These are phyloP conservation scores for Solanum verrucosum DNA, from an alignment of 257 asterid genomes.

Conservation along the genomic window DNA sequence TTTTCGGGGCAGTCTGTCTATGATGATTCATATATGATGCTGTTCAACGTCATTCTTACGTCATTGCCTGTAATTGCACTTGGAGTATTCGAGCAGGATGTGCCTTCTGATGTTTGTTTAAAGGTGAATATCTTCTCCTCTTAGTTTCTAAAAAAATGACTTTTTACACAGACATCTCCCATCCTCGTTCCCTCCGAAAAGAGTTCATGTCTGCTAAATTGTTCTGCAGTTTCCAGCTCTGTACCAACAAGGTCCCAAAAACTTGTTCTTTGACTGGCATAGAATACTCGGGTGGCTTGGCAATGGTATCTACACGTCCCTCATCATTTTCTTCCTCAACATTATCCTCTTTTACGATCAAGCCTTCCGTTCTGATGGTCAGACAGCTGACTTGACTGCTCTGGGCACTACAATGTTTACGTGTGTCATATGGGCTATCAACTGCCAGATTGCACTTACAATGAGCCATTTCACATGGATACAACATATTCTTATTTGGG, in stretches of 20 bases:
- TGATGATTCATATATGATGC: slow-evolving; percentile 88
- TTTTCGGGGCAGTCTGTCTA: slow-evolving; percentile 92
- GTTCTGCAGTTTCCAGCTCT: slow-evolving; percentile 83
- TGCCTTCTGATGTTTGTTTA: slow-evolving; percentile 88
- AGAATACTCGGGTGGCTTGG: slow-evolving; percentile 93
- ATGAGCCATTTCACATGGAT: slow-evolving; percentile 99
- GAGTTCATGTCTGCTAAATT: neutral
- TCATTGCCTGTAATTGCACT: slow-evolving; percentile 96
- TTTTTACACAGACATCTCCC: neutral
- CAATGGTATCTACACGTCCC: slow-evolving; percentile 73
- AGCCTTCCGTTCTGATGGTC: slow-evolving; percentile 80
- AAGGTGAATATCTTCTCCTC: slow-evolving; percentile 40
- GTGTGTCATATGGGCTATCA: slow-evolving; percentile 79
- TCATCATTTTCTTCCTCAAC: slow-evolving; percentile 65
- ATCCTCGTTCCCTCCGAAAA: neutral
- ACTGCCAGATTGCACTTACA: slow-evolving; percentile 72
- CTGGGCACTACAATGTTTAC: slow-evolving; percentile 95
- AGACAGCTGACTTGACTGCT: slow-evolving; percentile 77
- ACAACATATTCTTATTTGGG: slow-evolving; percentile 71
- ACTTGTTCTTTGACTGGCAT: slow-evolving; percentile 80
- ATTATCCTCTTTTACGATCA: slow-evolving; percentile 67
- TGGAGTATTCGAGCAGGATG: slow-evolving; percentile 96
- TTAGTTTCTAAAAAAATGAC: neutral
- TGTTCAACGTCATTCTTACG: slow-evolving; percentile 88
- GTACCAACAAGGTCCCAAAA: slow-evolving; percentile 91